Percentiles rank a stretch among this genome's conserved stretches.
Conservation (phyloP, 768 basidiomycete species). For the Hericium alpestre region DNA sequence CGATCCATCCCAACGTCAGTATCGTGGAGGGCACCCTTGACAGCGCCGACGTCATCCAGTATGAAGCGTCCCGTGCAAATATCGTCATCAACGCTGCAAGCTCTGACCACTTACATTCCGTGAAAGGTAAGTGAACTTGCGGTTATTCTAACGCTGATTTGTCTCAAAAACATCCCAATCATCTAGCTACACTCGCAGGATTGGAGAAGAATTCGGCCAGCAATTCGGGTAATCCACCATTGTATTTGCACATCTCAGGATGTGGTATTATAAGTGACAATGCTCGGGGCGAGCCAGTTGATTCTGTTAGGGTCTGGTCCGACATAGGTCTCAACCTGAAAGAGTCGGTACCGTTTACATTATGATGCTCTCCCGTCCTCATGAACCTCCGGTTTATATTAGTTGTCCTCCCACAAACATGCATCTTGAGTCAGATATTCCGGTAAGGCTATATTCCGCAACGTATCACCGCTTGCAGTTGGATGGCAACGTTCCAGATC, state of each 20-base stretch:
- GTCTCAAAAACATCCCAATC: neutral
- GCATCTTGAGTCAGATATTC: constrained; percentile 25
- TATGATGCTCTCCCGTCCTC: neutral
- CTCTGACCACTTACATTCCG: constrained; percentile 27
- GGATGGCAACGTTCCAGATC: constrained; percentile 14
- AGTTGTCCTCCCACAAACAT: constrained; percentile 22
- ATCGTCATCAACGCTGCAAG: constrained; percentile 32
- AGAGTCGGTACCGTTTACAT: neutral
- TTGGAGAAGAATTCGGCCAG: constrained; percentile 26
- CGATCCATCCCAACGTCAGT: constrained; percentile 23
- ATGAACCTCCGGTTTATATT: neutral
- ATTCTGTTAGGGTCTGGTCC: constrained; percentile 23
- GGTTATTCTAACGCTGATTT: neutral
- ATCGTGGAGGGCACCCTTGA: constrained; percentile 30
- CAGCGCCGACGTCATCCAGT: constrained; percentile 25
- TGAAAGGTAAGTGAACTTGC: constrained; percentile 18
- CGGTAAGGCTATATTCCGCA: constrained; percentile 11
- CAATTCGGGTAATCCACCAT: constrained; percentile 27
- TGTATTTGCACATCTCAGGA: constrained; percentile 36
- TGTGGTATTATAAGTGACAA: constrained; percentile 30
- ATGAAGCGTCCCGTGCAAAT: constrained; percentile 25
- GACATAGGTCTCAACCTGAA: constrained; percentile 28
- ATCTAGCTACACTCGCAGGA: constrained; percentile 26
- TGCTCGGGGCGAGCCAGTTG: constrained; percentile 27
- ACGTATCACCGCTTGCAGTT: neutral